Evolutionary conservation across 2,329 filamentous ascomycete species (phyloP).

Genomic region (Colletotrichum brevisporum): DNA sequence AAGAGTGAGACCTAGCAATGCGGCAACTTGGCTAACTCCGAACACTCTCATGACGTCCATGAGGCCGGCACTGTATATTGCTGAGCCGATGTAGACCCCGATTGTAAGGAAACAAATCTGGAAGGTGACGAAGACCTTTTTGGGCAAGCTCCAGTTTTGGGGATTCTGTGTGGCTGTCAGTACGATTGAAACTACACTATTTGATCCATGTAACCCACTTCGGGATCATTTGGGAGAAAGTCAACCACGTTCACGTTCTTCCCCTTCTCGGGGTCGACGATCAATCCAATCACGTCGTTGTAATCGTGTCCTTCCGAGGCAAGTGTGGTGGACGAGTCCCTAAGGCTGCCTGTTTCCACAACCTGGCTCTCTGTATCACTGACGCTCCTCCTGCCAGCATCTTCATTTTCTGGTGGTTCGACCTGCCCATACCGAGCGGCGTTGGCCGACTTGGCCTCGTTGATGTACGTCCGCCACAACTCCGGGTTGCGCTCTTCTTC

Average conservation of each 20-base stretch:
- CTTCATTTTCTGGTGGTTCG: not conserved
- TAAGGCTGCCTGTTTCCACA: not conserved
- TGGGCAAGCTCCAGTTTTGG: conserved; percentile 7
- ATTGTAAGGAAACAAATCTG: conserved; percentile 23
- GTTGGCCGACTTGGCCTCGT: not conserved
- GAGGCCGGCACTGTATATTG: conserved; percentile 33
- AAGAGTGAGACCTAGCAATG: conserved; percentile 24
- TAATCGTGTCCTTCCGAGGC: not conserved
- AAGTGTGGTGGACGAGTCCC: not conserved
- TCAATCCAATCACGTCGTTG: not conserved
- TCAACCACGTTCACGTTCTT: conserved; percentile 5
- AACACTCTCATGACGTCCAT: conserved; percentile 23
- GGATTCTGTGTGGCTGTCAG: conserved; percentile 16
- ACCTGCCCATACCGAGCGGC: not conserved
- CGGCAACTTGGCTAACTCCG: conserved; percentile 20
- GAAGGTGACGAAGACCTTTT: conserved; percentile 27
- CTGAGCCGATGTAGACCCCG: conserved; percentile 30
- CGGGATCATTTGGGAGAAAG: conserved; percentile 28
- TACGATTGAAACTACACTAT: too few species aligned
- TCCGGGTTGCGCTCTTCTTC: conserved; percentile 11
- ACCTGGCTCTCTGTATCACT: not conserved
- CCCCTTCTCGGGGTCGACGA: conserved; percentile 9
- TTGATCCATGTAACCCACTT: not conserved
- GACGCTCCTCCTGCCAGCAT: too few species aligned
- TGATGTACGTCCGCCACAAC: conserved; percentile 20